Conservation (phyloP, 805 yeast species). For the Metschnikowia borealis region DNA sequence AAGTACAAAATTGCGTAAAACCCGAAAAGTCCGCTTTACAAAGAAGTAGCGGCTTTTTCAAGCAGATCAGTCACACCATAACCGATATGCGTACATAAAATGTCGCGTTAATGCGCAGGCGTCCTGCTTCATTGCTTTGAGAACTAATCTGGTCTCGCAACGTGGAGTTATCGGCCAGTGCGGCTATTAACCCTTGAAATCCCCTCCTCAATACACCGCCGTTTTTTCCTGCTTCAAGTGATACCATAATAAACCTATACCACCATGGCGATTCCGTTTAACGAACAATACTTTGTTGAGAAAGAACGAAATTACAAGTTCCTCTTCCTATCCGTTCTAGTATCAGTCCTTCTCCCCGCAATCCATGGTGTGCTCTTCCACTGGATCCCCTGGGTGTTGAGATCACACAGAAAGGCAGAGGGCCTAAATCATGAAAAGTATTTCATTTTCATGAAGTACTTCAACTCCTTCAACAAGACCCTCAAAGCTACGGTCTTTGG, state of each 20-base stretch:
- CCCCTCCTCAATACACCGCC: not conserved
- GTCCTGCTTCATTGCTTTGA: not conserved
- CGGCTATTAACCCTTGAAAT: not conserved
- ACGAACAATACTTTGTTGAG: constrained; percentile 38
- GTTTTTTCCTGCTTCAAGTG: not conserved
- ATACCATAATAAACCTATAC: not conserved
- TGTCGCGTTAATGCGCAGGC: not conserved
- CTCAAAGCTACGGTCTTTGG: constrained; percentile 18
- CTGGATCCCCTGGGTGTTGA: constrained; percentile 37
- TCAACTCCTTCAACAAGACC: constrained; percentile 28
- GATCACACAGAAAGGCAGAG: constrained; percentile 21
- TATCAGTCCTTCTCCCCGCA: constrained; percentile 23
- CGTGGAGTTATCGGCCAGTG: not conserved
- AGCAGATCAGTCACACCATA: too few species aligned
- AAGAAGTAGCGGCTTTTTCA: not conserved
- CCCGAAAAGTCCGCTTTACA: constrained; percentile 1
- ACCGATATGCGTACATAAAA: not conserved
- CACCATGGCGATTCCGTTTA: constrained; percentile 29
- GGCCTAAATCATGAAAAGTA: constrained; percentile 16
- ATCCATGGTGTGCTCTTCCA: constrained; percentile 40
- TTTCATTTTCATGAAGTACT: constrained; percentile 25
- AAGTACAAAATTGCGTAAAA: not conserved
- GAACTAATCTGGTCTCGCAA: not conserved
- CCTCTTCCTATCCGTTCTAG: constrained; percentile 33
- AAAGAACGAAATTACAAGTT: constrained; percentile 30